phyloP scores from a whole-genome alignment of 345 rosid species.

The Linum usitatissimum region DNA sequence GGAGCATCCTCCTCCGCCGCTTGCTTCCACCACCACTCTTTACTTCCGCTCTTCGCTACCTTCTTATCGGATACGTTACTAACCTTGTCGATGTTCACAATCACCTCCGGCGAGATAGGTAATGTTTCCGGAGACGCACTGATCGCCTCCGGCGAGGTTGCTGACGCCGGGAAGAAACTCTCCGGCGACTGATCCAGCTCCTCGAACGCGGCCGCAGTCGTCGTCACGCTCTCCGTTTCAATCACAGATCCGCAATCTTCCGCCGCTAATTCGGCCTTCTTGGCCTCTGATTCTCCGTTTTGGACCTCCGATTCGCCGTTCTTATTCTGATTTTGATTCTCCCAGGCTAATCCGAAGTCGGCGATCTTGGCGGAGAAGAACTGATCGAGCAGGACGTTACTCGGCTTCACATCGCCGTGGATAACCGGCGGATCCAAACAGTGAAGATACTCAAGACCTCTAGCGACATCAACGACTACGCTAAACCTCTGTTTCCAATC shows the following conservation, averaged over 20 bases:
- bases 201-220: constrained; percentile 44
- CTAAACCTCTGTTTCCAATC: constrained; percentile 52
- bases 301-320: neutral
- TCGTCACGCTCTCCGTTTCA: constrained; percentile 67
- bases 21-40: constrained; percentile 27
- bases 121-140: neutral
- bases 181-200: constrained; percentile 70
- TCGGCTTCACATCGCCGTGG: constrained; percentile 86
- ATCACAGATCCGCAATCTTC: constrained; percentile 64
- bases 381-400: constrained; percentile 65
- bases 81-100: neutral
- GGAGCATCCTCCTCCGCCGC: constrained; percentile 26
- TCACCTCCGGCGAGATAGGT: constrained; percentile 21
- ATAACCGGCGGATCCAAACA: constrained; percentile 58
- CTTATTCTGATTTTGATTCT: constrained; percentile 23
- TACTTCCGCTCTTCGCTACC: constrained; percentile 19
- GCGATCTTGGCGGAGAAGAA: constrained; percentile 59
- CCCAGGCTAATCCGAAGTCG: constrained; percentile 81
- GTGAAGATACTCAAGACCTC: constrained; percentile 65
- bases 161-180: constrained; percentile 21
- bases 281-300: constrained; percentile 22
- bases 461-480: constrained; percentile 51
- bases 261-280: constrained; percentile 23
- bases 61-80: constrained; percentile 17
- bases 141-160: constrained; percentile 28